Evolutionary conservation across 768 basidiomycete genomes (phyloP).

Genomic region (Hemileccinum impolitum): DNA sequence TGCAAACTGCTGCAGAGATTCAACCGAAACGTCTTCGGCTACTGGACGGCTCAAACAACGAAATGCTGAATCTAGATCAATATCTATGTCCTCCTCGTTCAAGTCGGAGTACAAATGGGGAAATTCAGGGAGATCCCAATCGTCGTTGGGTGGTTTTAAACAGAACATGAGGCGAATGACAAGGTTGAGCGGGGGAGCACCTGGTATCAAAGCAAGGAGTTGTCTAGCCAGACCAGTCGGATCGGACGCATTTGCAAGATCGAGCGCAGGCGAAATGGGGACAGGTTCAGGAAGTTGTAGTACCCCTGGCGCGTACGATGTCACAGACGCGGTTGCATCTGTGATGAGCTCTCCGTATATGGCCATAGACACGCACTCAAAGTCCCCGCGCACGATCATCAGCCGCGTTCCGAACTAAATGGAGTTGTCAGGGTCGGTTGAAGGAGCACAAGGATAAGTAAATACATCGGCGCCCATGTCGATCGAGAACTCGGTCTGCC

Average conservation of each 20-base stretch:
- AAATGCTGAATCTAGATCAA: slow-evolving; percentile 57
- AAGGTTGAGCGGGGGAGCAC: slow-evolving; percentile 59
- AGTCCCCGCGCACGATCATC: slow-evolving; percentile 78
- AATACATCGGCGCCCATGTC: slow-evolving; percentile 69
- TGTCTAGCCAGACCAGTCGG: slow-evolving; percentile 61
- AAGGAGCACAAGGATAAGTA: slow-evolving; percentile 2
- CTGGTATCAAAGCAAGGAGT: slow-evolving; percentile 58
- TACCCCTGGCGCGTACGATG: slow-evolving; percentile 40
- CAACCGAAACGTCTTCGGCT: slow-evolving; percentile 50
- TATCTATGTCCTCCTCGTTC: slow-evolving; percentile 44
- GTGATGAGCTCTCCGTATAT: slow-evolving; percentile 53
- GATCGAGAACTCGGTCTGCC: slow-evolving; percentile 60
- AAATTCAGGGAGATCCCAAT: slow-evolving; percentile 74
- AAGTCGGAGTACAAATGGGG: slow-evolving; percentile 68
- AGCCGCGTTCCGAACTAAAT: slow-evolving; percentile 68
- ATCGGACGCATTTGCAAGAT: slow-evolving; percentile 57
- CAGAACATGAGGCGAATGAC: slow-evolving; percentile 75
- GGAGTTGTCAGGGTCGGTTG: slow-evolving; percentile 2
- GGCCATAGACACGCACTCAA: slow-evolving; percentile 52
- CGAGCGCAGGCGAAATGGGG: slow-evolving; percentile 49
- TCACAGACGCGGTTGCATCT: slow-evolving; percentile 37
- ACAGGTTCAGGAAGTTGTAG: slow-evolving; percentile 34
- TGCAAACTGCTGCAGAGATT: slow-evolving; percentile 52
- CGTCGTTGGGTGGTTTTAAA: slow-evolving; percentile 72
- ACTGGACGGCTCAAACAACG: slow-evolving; percentile 55